Evolutionary conservation across 2,329 filamentous ascomycete species (phyloP).

Genomic region (Nemania diffusa): DNA sequence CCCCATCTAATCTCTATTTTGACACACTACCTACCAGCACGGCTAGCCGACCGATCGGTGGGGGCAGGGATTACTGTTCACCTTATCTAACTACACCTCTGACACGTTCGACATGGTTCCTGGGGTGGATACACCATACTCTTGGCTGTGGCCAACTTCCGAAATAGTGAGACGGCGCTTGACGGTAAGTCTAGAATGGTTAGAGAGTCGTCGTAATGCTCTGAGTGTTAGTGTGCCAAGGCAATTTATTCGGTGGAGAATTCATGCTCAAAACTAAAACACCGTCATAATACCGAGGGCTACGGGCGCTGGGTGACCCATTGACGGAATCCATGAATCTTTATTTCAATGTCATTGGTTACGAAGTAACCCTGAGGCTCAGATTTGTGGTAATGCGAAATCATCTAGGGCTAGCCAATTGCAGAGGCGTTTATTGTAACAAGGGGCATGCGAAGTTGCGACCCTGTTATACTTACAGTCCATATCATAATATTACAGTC

Average conservation of each 20-base stretch:
- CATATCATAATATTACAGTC: no score
- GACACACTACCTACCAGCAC: no score
- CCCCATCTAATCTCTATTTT: no score
- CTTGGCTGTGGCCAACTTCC: not conserved
- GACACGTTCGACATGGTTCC: not conserved
- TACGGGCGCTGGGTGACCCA: not conserved
- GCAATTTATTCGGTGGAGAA: not conserved
- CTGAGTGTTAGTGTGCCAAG: not conserved
- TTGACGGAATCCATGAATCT: not conserved
- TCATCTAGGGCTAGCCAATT: not conserved
- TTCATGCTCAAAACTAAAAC: not conserved
- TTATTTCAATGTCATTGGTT: not conserved
- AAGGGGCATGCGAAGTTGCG: not conserved
- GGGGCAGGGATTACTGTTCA: not conserved
- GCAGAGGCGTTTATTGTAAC: not conserved
- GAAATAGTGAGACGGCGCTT: not conserved
- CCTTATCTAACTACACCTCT: no score
- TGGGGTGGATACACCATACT: not conserved
- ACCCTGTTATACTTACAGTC: no score
- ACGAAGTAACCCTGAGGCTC: not conserved
- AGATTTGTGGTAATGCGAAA: not conserved
- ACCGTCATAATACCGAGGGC: no score
- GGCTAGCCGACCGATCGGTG: not conserved
- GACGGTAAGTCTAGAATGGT: not conserved
- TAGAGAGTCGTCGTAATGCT: not conserved